A percentile compares a stretch with the other conserved stretches of the same genome.
Evolutionary conservation across 2,329 filamentous ascomycete species (phyloP).

Genomic region (Alternaria metachromatica): DNA sequence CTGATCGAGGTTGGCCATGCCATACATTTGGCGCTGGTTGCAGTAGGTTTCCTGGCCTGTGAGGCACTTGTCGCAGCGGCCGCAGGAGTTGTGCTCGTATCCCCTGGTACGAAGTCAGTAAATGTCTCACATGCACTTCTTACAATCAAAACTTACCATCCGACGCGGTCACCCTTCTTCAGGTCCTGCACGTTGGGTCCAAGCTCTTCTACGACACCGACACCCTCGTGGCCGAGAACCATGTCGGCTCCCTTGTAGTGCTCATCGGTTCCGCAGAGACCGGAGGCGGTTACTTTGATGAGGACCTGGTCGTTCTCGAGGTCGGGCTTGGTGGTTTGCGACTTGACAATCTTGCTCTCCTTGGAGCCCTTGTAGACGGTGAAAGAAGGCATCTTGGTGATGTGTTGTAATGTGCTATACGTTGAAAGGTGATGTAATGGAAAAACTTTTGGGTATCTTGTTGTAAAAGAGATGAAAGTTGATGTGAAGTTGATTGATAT

Average conservation of each 20-base stretch:
- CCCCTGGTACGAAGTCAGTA: slow-evolving; percentile 34
- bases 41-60: slow-evolving; percentile 56
- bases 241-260: slow-evolving; percentile 54
- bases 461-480: not conserved
- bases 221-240: slow-evolving; percentile 63
- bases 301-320: slow-evolving; percentile 62
- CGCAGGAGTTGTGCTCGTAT: slow-evolving; percentile 55
- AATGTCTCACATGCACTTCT: too few relatives aligned
- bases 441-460: not conserved
- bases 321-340: slow-evolving; percentile 56
- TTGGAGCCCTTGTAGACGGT: slow-evolving; percentile 70
- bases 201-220: slow-evolving; percentile 57
- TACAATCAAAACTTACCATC: slow-evolving; percentile 37
- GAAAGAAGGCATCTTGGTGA: slow-evolving; percentile 54
- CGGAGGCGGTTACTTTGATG: slow-evolving; percentile 69
- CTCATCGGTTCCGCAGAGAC: slow-evolving; percentile 68
- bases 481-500: slow-evolving; percentile 1
- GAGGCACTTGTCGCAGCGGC: slow-evolving; percentile 55
- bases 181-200: slow-evolving; percentile 56
- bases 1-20: slow-evolving; percentile 54
- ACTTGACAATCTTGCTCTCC: slow-evolving; percentile 62
- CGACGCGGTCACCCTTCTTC: slow-evolving; percentile 60
- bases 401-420: not conserved
- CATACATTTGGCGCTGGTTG: slow-evolving; percentile 53
- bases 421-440: not conserved